phyloP scores from a whole-genome alignment of 1,284 basidiomycete genomes.

The Ustilago esculenta region DNA sequence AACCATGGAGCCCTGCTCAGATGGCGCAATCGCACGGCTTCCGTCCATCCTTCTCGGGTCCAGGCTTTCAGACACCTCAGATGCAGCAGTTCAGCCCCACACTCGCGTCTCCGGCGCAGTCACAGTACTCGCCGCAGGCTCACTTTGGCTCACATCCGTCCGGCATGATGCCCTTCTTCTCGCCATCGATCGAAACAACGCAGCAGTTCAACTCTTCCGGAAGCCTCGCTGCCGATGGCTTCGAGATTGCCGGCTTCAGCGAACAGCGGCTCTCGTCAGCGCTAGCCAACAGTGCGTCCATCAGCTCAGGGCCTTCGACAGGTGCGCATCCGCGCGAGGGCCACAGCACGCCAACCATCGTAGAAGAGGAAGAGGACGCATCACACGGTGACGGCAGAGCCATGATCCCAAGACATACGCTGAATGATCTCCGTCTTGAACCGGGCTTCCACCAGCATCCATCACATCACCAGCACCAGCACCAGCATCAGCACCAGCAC shows the following conservation, averaged over 20 bases:
- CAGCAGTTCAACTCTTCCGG: slow-evolving; percentile 26
- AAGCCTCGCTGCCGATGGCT: slow-evolving; percentile 22
- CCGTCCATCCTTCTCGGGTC: slow-evolving; percentile 26
- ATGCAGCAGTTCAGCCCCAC: slow-evolving; percentile 46
- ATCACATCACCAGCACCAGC: slow-evolving; percentile 7
- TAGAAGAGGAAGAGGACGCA: slow-evolving; percentile 57
- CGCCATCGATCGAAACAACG: slow-evolving; percentile 28
- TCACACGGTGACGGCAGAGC: slow-evolving; percentile 7
- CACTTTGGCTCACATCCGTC: slow-evolving; percentile 34
- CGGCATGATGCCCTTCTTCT: slow-evolving; percentile 38
- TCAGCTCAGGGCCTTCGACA: slow-evolving; percentile 27
- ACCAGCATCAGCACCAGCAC: slow-evolving; percentile 10
- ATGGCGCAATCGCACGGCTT: slow-evolving; percentile 25
- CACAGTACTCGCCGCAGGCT: slow-evolving; percentile 46
- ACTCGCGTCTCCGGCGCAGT: slow-evolving; percentile 42
- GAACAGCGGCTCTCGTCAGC: slow-evolving; percentile 53
- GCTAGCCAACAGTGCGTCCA: slow-evolving; percentile 48
- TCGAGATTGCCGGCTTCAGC: slow-evolving; percentile 47
- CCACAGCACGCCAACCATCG: slow-evolving; percentile 58
- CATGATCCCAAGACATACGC: slow-evolving; percentile 12
- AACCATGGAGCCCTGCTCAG: slow-evolving; percentile 43
- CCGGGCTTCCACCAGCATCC: slow-evolving; percentile 11
- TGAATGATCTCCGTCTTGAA: slow-evolving; percentile 16
- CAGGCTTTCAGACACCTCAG: slow-evolving; percentile 43
- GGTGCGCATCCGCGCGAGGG: slow-evolving; percentile 36